Conservation (phyloP, 306 rosid genomes). For the Sicyos baderoa region DNA sequence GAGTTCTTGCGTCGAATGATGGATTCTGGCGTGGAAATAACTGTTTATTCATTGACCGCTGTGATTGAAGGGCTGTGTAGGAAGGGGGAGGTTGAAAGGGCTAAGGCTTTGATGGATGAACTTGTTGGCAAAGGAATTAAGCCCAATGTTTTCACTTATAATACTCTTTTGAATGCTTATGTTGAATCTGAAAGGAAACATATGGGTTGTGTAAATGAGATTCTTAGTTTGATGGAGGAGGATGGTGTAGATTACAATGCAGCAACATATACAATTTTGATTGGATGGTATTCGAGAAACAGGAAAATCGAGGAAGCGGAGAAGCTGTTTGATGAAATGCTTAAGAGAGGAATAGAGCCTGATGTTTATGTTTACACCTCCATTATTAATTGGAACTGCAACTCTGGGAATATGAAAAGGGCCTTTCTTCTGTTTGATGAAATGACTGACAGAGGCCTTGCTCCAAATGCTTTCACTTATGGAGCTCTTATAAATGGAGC, state of each 20-base stretch:
- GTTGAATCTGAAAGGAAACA: conserved; percentile 33
- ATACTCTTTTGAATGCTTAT: conserved; percentile 47
- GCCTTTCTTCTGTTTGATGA: conserved; percentile 66
- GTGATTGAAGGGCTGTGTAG: conserved; percentile 54
- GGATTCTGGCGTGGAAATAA: conserved; percentile 36
- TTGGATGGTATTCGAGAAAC: conserved; percentile 41
- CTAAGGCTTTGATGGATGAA: conserved; percentile 48
- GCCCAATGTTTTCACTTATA: conserved; percentile 54
- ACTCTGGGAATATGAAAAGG: conserved; percentile 46
- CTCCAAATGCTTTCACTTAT: conserved; percentile 49
- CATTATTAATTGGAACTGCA: conserved; percentile 59
- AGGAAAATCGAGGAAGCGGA: conserved; percentile 46
- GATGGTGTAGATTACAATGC: conserved; percentile 35
- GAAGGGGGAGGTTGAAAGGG: conserved; percentile 44
- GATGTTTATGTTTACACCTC: conserved; percentile 60
- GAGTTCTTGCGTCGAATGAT: conserved; percentile 52
- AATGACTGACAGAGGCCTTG: conserved; percentile 40
- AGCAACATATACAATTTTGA: conserved; percentile 45
- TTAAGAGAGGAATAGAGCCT: conserved; percentile 34
- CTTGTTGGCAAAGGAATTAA: conserved; percentile 33
- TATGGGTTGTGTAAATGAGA: conserved; percentile 35
- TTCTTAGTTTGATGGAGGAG: conserved; percentile 49
- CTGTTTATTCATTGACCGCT: conserved; percentile 54
- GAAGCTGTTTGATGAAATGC: conserved; percentile 53
- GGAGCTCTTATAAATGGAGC: conserved; percentile 56